Evolutionary conservation across 495 filamentous ascomycete genomes (phyloP), one percentile per base, ranked within the genome.

Genomic region (Tuber umbilicatum): DNA sequence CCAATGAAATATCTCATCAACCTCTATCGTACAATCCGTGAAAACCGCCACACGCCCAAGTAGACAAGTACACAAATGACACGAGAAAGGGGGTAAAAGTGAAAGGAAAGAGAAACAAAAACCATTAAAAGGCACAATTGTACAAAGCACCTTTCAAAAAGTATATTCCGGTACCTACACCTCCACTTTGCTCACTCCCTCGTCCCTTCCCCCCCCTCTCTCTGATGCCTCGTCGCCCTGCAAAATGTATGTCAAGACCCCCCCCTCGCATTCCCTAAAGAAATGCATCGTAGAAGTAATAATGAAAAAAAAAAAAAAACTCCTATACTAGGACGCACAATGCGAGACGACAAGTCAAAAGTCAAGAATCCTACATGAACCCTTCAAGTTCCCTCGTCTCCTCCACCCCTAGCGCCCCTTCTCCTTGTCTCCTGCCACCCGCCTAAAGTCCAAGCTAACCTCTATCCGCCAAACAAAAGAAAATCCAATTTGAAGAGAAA

Each of bases 401-500:
- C 55, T 64, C 55, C 50, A 31, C n/a, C 17, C 55, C 27, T 31
- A 3, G 14, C 55, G 31, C 55, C 55, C 55, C 27, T 64, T 35
- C 27, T 64, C 55, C 55, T 31, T 64, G 12, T 14, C 55, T 35
- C 55, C 31, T 60, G 17, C 23, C 47, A 6, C 35, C 14, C 27
- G 12, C 55, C 10, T 5, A 64, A 64, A 35, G 35, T 64, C 27
- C 14, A 35, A 64, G 27, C 1, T 35, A 35, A 17, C 14, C 27
- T 64, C 55, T 64, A 64, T 64, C 55, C 55, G 55, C 55, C 55
- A 64, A 64, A 64, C 55, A 64, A 64, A 64, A 64, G 55, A 64
- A 64, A 64, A 17, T 64, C 12, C 55, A 35, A 64, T 64, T 64
- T 35, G 27, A 64, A 35, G 12, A 64, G 55, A 64, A 64, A 35